Evolutionary conservation across 2,329 filamentous ascomycete genomes (phyloP).

Genomic region (Scolecobasidium constrictum): DNA sequence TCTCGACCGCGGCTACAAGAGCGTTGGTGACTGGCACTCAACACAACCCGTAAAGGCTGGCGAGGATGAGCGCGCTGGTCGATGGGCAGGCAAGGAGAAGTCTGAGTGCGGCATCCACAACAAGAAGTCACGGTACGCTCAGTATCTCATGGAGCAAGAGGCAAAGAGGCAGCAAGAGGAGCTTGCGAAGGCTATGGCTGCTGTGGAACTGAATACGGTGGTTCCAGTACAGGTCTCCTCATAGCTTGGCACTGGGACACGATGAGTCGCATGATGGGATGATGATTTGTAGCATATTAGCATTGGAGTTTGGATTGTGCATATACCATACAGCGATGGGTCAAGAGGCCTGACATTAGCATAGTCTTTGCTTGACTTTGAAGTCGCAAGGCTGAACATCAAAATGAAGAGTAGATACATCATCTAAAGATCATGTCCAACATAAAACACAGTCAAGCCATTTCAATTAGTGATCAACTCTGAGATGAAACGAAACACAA

Average conservation of each 20-base stretch:
- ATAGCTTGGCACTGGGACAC: background rate
- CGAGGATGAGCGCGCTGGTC: conserved; percentile 90
- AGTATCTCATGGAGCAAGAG: conserved; percentile 68
- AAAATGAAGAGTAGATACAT: too few species aligned
- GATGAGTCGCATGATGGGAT: conserved; percentile 11
- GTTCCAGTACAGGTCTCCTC: background rate
- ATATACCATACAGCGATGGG: too few species aligned
- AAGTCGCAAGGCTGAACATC: too few species aligned
- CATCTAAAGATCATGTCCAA: too few species aligned
- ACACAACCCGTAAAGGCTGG: conserved; percentile 79
- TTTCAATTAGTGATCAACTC: too few species aligned
- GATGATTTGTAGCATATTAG: conserved; percentile 25
- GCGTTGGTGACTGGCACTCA: conserved; percentile 95
- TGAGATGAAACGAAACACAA: too few species aligned
- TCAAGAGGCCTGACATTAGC: too few species aligned
- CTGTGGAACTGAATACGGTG: conserved; percentile 15
- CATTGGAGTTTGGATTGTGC: conserved; percentile 32
- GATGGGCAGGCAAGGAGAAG: conserved; percentile 95
- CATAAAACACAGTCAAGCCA: too few species aligned
- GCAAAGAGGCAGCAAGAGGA: conserved; percentile 52
- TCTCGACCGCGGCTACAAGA: conserved; percentile 93
- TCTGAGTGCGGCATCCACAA: conserved; percentile 99
- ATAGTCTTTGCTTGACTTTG: too few species aligned
- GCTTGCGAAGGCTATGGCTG: conserved; percentile 20
- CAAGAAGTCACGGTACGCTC: conserved; percentile 84